Evolutionary conservation across 2,329 filamentous ascomycete genomes (phyloP), one percentile per base, ranked within the genome.

Genomic region (Penicillium occitanis): DNA sequence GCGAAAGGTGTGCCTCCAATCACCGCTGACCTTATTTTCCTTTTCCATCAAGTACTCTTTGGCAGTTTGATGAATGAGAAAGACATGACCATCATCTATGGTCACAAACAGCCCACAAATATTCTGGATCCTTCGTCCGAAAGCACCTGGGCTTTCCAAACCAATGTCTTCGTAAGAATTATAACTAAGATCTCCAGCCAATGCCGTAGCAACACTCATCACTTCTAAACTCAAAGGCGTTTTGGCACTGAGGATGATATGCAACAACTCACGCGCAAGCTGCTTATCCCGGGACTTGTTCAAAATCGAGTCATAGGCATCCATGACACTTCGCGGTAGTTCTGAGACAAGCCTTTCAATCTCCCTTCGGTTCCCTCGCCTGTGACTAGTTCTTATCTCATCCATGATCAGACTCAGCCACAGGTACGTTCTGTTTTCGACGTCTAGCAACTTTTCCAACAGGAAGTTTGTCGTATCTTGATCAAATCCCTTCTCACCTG

Each of bases 401-500:
- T 72, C 44, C 37, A 79, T 73, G 3, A 77, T 70, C 0, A 79
- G 72, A 65, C 74, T 62, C 1, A 79, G 69, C 77, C 77, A 79
- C 1, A 79, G 72, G 60, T 80, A 80, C 1, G 76, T 80, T 5
- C 74, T 69, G 19, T 78, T 68, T 4, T 73, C 59, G 48, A 73
- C 69, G 14, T 57, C 5, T 25, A 73, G 72, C 1, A 80, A 69
- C 4, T 69, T 67, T 1, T 72, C 63, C 17, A 76, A 30, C 28
- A 66, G 42, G 17, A 50, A 50, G 1, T n/a, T 19, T 28, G 28
- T 37, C 8, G n/a, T 37, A 65, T 58, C 30, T 33, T 40, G 3
- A 14, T 59, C 51, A 37, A 64, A 48, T 17, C 40, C 37, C 17
- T 48, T 51, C 1, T 57, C 50, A 17, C 73, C 70, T 14, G 74